Percentiles rank a stretch among this genome's conserved stretches.
phyloP scores from a whole-genome alignment of 2,329 filamentous ascomycete species.

The Cercospora sojina region DNA sequence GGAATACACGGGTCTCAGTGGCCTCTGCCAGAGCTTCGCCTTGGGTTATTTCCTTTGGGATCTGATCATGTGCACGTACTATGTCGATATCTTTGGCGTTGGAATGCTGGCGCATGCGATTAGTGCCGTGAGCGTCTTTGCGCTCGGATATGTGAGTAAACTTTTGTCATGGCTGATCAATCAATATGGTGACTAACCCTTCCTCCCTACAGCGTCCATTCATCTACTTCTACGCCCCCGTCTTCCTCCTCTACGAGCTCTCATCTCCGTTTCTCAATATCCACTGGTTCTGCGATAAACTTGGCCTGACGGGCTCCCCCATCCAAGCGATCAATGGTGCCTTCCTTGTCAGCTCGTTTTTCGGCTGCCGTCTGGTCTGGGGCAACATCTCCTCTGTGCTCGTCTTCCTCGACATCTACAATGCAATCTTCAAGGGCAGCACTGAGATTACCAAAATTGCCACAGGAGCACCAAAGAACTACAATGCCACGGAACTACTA shows the following conservation, averaged over 20 bases:
- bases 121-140: slow-evolving; percentile 71
- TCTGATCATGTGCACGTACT: slow-evolving; percentile 64
- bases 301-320: slow-evolving; percentile 72
- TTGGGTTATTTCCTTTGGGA: slow-evolving; percentile 86
- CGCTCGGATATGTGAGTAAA: slow-evolving; percentile 71
- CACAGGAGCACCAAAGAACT: slow-evolving; percentile 21
- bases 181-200: not conserved
- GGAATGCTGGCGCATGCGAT: slow-evolving; percentile 76
- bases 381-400: slow-evolving; percentile 66
- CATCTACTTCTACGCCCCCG: slow-evolving; percentile 76
- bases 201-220: slow-evolving; percentile 64
- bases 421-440: slow-evolving; percentile 38
- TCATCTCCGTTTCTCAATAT: slow-evolving; percentile 83
- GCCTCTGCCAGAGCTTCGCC: slow-evolving; percentile 73
- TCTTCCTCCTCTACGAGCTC: slow-evolving; percentile 85
- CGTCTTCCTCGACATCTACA: slow-evolving; percentile 69
- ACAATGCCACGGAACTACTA: slow-evolving; percentile 22
- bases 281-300: slow-evolving; percentile 90
- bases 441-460: slow-evolving; percentile 23
- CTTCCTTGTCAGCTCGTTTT: slow-evolving; percentile 69
- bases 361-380: slow-evolving; percentile 73
- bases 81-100: slow-evolving; percentile 71
- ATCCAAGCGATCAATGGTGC: slow-evolving; percentile 77
- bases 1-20: slow-evolving; percentile 71
- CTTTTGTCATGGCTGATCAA: not conserved